These are phyloP conservation scores for Colletotrichum lini DNA, from an alignment of 2,329 filamentous ascomycete species.

Conservation along the genomic window DNA sequence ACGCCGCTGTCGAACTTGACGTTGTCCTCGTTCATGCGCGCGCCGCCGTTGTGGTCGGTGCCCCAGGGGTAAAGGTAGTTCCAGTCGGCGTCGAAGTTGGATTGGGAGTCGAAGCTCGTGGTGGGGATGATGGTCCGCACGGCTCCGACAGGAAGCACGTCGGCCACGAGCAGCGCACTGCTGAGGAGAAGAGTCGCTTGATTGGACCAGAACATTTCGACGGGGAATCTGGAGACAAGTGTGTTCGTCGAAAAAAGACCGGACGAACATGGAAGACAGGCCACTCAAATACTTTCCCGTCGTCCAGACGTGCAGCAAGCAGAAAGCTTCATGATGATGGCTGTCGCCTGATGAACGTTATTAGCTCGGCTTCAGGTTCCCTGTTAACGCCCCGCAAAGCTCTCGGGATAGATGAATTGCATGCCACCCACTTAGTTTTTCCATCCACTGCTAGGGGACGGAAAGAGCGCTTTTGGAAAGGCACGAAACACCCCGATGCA, in stretches of 20 bases:
- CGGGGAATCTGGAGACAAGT: background rate
- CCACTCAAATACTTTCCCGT: constrained; percentile 17
- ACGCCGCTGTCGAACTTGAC: constrained; percentile 58
- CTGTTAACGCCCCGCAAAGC: background rate
- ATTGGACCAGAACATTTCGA: constrained; percentile 29
- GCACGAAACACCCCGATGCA: constrained; percentile 24
- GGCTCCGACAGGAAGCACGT: constrained; percentile 23
- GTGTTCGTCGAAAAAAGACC: background rate
- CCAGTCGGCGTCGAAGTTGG: constrained; percentile 61
- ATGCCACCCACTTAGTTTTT: constrained; percentile 2
- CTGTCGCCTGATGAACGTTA: background rate
- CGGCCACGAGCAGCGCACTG: constrained; percentile 34
- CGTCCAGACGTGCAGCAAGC: background rate
- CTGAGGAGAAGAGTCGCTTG: constrained; percentile 28
- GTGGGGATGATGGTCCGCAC: constrained; percentile 39
- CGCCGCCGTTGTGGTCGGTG: constrained; percentile 69
- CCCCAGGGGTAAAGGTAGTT: constrained; percentile 69
- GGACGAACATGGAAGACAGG: background rate
- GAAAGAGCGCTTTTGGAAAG: constrained; percentile 24
- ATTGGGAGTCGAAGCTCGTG: constrained; percentile 30
- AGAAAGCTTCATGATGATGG: constrained; percentile 18
- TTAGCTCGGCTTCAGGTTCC: constrained; percentile 5
- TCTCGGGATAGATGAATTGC: constrained; percentile 27
- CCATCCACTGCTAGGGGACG: background rate
- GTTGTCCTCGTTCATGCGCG: constrained; percentile 66